Evolutionary conservation across 2,329 filamentous ascomycete genomes (phyloP).

Genomic region (Arthroderma sp.): DNA sequence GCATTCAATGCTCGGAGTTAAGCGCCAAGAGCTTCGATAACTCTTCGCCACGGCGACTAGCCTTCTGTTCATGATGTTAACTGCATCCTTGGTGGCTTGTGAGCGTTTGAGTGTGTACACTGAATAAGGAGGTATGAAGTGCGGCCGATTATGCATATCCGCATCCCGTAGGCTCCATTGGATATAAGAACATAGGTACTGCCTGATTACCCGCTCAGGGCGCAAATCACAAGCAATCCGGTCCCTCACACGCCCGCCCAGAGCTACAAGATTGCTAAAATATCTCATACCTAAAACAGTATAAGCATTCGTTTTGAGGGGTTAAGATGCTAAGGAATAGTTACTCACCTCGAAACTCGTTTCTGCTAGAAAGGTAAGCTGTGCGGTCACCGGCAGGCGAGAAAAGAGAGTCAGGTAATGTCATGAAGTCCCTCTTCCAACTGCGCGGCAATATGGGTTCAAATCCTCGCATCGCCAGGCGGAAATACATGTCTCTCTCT

Average conservation of each 20-base stretch:
- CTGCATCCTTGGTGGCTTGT: constrained; percentile 30
- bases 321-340: not conserved
- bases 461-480: constrained; percentile 44
- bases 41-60: constrained; percentile 33
- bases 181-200: constrained; percentile 37
- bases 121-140: constrained; percentile 35
- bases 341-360: constrained; percentile 37
- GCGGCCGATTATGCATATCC: constrained; percentile 26
- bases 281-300: constrained; percentile 37
- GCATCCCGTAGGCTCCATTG: constrained; percentile 44
- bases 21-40: constrained; percentile 28
- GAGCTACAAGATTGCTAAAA: constrained; percentile 38
- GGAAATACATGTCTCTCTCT: constrained; percentile 42
- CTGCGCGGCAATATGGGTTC: constrained; percentile 43
- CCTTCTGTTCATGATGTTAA: constrained; percentile 34
- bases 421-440: constrained; percentile 44
- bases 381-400: constrained; percentile 27
- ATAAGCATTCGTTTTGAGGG: not conserved
- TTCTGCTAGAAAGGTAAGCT: constrained; percentile 35
- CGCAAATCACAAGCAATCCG: constrained; percentile 29
- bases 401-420: constrained; percentile 43
- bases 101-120: constrained; percentile 32
- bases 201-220: constrained; percentile 29
- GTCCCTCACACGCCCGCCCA: constrained; percentile 43
- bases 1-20: constrained; percentile 9